Evolutionary conservation across 129 eudicot species (phyloP), one percentile per base, ranked within the genome.

Genomic region (Centrapalus pauciflorus): DNA sequence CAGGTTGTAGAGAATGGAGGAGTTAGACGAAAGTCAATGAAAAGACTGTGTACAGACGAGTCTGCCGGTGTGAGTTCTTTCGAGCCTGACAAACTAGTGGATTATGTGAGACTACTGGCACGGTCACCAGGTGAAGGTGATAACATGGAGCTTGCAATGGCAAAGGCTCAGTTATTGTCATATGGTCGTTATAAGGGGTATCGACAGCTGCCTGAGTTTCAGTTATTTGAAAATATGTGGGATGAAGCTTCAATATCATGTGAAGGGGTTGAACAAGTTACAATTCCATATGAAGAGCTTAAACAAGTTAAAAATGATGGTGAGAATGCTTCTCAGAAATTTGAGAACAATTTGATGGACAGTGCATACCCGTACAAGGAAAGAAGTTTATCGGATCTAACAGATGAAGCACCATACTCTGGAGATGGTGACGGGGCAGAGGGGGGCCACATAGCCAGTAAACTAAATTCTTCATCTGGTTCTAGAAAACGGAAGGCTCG

Each of bases 1-100:
- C 96, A 91, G 74, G 72, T 68, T 34, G 74, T 83, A 11, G 94
- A 91, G 64, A 91, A 91, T 10, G 57, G 80, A 19, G 97, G 96
- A 67, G 83, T 91, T 62, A 77, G 78, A 61, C 68, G 70, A 72
- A 86, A 81, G 67, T 82, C 97, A 29, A 67, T 79, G 37, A 71
- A 55, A 43, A 81, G 84, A 61, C 77, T 48, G 48, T 88, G 86
- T 26, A 80, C 69, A 25, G 96, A 87, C 58, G 61, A 65, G 48
- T 87, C 90, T 61, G 66, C 79, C 7, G 64, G 72, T 1, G 80
- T 77, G 48, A 60, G 56, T 74, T 78, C 77, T 50, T 87, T 91
- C 50, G 82, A 87, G 57, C 97, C 97, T 0, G 80, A 72, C 26
- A 85, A 85, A 76, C 88, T 91, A 38, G 55, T 85, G 33, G 84